Base-by-base conservation (phyloP, 495 filamentous ascomycete species). In the Mytilinidion resinicola region DNA sequence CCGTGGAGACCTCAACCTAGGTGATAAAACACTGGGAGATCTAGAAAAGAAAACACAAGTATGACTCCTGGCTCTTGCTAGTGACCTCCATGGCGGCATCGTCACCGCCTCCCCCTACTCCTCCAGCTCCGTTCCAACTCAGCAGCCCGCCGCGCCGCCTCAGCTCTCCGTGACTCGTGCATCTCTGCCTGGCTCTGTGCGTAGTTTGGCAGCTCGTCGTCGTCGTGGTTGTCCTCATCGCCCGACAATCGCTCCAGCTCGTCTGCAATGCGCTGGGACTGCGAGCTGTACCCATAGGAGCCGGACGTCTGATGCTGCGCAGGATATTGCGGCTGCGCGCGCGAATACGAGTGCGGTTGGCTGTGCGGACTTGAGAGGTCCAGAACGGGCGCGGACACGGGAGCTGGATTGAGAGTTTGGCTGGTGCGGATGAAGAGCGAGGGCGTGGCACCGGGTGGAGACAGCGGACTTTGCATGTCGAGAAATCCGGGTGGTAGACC, bases 181-280 rank as follows among this genome's bases (percentile, higher is more conserved):
- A 67, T 69, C 42, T 70, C 64, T 15, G 68, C 68, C 61, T 72
- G 70, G 41, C 68, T 70, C 57, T 66, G 59, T 35, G 68, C 70
- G 49, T 72, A 72, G 51, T 67, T 55, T n/a, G 70, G 70, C 21
- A 70, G 41, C 47, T 72, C 70, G 34, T 72, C 70, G 20, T 72
- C 68, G 9, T 44, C 36, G 14, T 50, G 12, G 4, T 65, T 47
- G 0, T 65, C 66, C 11, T 60, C 58, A 10, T 15, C 34, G 17
- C 54, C 19, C 0, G 62, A 63, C 34, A 64, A 37, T 44, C 58
- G 49, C 42, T 66, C 63, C n/a, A 66, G 47, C 38, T 66, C 63
- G 10, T 15, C 44, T 20, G 44, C 44, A 20, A 48, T 19, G 44
- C 12, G 44, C 14, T 48, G 44, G n/a, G 44, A n/a, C 10, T 21